phyloP scores from a whole-genome alignment of 495 filamentous ascomycete species.

The Lophiotrema nucula region DNA sequence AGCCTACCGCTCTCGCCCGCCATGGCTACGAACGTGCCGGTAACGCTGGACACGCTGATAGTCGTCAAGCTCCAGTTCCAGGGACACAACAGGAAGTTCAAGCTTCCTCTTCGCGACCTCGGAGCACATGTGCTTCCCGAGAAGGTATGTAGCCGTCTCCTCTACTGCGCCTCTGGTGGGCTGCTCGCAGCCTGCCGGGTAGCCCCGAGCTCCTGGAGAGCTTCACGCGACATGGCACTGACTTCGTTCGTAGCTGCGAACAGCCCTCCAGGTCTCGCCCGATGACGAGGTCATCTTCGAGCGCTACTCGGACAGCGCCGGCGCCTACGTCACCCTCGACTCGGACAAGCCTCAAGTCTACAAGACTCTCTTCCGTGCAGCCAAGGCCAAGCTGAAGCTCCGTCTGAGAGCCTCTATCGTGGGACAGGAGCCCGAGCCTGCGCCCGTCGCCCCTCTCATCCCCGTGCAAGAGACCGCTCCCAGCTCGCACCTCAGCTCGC shows the following conservation, averaged over 20 bases:
- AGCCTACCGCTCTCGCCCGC: constrained; percentile 20
- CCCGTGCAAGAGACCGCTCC: background rate
- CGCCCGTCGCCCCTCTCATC: background rate
- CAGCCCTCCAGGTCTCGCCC: constrained; percentile 66
- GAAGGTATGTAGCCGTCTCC: constrained; percentile 75
- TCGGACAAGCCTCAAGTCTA: constrained; percentile 75
- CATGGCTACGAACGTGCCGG: constrained; percentile 55
- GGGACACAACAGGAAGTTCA: constrained; percentile 75
- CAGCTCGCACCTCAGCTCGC: constrained; percentile 6
- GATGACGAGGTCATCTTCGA: constrained; percentile 74
- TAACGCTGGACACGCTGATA: constrained; percentile 71
- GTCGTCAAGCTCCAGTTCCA: constrained; percentile 81
- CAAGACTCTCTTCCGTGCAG: constrained; percentile 95
- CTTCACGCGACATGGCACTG: background rate
- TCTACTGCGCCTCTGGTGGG: constrained; percentile 33
- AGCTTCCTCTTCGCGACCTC: constrained; percentile 85
- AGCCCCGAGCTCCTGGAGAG: background rate
- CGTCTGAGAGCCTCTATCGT: constrained; percentile 71
- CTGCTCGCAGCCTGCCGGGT: constrained; percentile 7
- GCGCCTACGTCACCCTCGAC: constrained; percentile 75
- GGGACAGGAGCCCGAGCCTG: constrained; percentile 18
- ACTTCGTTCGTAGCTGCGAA: constrained; percentile 66
- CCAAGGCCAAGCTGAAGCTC: constrained; percentile 97
- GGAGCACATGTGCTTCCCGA: constrained; percentile 69
- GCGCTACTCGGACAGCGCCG: constrained; percentile 93